Percentiles rank a stretch among this genome's conserved stretches.
Evolutionary conservation across 2,329 filamentous ascomycete genomes (phyloP).

Genomic region (Verticillium nubilum): DNA sequence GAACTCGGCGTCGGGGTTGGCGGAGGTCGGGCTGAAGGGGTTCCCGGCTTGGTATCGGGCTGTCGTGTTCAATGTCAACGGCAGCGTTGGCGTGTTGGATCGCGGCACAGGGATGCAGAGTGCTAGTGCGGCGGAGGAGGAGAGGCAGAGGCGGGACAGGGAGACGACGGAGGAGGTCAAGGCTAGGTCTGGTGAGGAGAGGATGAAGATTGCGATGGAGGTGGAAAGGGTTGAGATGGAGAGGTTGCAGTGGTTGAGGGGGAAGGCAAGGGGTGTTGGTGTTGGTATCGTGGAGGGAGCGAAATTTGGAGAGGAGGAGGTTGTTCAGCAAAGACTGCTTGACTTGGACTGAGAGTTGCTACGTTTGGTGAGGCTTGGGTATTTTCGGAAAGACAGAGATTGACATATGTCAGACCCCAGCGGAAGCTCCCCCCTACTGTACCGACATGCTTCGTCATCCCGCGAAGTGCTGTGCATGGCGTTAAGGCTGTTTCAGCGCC

Average conservation of each 20-base stretch:
- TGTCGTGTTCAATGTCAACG: neutral
- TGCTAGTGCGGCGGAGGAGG: neutral
- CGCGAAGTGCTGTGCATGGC: too few species aligned
- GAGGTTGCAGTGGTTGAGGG: neutral
- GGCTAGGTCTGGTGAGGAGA: neutral
- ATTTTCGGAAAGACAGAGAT: too few species aligned
- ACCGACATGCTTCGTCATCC: too few species aligned
- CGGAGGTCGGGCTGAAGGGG: conserved; percentile 32
- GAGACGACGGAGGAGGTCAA: neutral
- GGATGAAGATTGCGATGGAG: neutral
- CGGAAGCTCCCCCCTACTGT: too few species aligned
- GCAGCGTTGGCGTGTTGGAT: neutral
- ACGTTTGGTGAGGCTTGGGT: too few species aligned
- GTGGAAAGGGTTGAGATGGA: neutral
- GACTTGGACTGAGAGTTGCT: too few species aligned
- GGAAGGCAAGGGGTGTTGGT: neutral
- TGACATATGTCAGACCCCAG: too few species aligned
- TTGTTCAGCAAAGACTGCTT: too few species aligned
- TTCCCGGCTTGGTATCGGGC: conserved; percentile 35
- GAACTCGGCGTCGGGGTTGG: conserved; percentile 29
- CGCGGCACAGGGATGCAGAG: neutral
- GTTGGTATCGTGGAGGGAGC: too few species aligned
- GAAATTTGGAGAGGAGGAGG: too few species aligned
- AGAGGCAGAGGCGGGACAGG: neutral
- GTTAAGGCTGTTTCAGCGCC: too few species aligned